These are phyloP conservation scores for Avicennia marina DNA, from an alignment of 257 asterid genomes.

Conservation along the genomic window DNA sequence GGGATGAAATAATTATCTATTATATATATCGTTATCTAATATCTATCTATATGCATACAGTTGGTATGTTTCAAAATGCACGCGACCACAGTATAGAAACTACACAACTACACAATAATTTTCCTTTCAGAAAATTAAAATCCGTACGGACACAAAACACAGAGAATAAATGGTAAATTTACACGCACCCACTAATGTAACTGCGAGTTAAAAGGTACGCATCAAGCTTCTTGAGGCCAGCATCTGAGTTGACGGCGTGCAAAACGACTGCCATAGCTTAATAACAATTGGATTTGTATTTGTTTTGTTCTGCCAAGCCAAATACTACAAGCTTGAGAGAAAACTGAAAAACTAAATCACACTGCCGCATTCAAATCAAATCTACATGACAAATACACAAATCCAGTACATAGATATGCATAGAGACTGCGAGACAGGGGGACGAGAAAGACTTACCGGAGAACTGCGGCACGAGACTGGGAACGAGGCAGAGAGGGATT, in stretches of 20 bases:
- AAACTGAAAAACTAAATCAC: background rate
- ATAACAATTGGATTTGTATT: background rate
- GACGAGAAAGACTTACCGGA: no score
- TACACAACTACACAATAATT: no score
- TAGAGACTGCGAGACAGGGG: no score
- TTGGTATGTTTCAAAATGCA: background rate
- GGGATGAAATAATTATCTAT: no score
- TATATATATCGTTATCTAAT: no score
- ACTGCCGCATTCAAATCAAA: background rate
- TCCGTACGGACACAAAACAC: background rate
- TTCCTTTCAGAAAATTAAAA: background rate
- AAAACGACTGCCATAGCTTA: slow-evolving; percentile 35
- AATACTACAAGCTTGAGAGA: background rate
- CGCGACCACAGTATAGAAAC: background rate
- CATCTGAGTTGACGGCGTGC: slow-evolving; percentile 20
- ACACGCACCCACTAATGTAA: slow-evolving; percentile 42
- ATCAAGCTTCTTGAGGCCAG: slow-evolving; percentile 54
- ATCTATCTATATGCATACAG: no score
- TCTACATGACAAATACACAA: no score
- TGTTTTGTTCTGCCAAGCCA: background rate
- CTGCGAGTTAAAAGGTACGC: slow-evolving; percentile 48
- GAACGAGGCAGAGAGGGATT: no score
- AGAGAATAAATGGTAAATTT: background rate
- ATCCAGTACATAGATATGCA: no score
- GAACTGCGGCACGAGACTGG: no score